Evolutionary conservation across 1,284 basidiomycete species (phyloP).

Genomic region (Leccinum colubrinum): DNA sequence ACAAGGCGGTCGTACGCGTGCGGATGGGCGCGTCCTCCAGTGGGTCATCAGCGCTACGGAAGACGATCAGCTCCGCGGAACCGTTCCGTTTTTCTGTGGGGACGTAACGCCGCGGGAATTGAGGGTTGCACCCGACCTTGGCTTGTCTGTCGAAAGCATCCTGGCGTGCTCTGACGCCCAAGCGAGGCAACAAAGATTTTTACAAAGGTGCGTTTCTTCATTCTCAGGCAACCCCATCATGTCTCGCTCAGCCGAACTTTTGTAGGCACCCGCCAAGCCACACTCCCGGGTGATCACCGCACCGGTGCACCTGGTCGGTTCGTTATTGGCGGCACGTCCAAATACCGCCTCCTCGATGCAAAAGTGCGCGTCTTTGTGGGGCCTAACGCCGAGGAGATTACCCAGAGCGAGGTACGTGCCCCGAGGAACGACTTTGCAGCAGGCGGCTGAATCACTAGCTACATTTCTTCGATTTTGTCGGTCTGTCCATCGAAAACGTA

Average conservation of each 20-base stretch:
- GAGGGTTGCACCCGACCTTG: conserved; percentile 71
- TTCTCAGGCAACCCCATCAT: too few species aligned
- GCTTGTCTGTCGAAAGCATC: conserved; percentile 76
- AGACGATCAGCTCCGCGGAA: conserved; percentile 29
- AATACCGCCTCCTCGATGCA: conserved; percentile 78
- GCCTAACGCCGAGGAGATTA: conserved; percentile 67
- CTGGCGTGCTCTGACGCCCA: conserved; percentile 75
- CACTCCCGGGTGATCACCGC: conserved; percentile 78
- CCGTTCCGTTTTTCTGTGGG: conserved; percentile 70
- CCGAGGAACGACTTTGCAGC: background rate
- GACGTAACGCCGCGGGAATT: conserved; percentile 59
- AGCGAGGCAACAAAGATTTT: conserved; percentile 88
- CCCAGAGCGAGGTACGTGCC: conserved; percentile 56
- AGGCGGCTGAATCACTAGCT: background rate
- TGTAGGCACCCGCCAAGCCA: conserved; percentile 78
- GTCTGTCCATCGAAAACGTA: background rate
- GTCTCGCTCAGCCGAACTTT: conserved; percentile 2
- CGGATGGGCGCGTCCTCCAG: conserved; percentile 50
- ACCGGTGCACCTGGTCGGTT: conserved; percentile 87
- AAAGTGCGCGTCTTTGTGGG: conserved; percentile 84
- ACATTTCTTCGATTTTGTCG: background rate
- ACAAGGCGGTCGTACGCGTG: conserved; percentile 49
- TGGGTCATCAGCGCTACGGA: conserved; percentile 55
- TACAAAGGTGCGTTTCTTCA: conserved; percentile 66
- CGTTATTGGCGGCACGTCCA: conserved; percentile 70